Base-by-base conservation (phyloP, 1,284 basidiomycete species). In the Boletus sp. region DNA sequence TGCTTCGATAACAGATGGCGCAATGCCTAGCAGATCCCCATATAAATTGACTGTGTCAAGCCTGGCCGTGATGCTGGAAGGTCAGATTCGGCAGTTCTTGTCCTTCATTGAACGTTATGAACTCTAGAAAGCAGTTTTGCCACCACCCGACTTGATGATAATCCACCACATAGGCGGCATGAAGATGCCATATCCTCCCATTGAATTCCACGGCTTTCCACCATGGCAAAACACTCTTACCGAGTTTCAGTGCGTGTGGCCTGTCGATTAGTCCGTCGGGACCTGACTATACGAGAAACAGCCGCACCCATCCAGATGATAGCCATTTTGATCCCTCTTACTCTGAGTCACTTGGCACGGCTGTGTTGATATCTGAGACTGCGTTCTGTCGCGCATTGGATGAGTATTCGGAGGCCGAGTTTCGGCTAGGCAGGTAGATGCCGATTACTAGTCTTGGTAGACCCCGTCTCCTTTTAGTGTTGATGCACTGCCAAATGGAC, bases 161-260 rank as follows among this genome's bases (percentile, higher is more conserved):
- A 72, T 88, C 13, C 84, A 89, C 58, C 69, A 78, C 40, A 53
- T 83, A 29, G 67, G 68, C 33, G 69, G 70, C 9, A 60, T 67
- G 29, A 64, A 57, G 40, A 61, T 62, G 36, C 63, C 68, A 43
- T 65, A 61, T 40, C 59, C 69, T 23, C 77, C 82, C 1, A 63
- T 82, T 42, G 84, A 88, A 60, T 68, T 88, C 10, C 69, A 84
- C 54, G 83, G 82, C 2, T 88, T 84, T 54, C 87, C 88, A 20
- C 87, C 88, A 20, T 90, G 87, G 87, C 85, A 88, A 53, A 76
- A 82, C 9, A 72, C 81, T 48, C 68, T 90, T 41, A 85, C 84
- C 35, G 87, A 90, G 65, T 80, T 90, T 52, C 75, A 81, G 87
- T 89, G 59, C 69, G 84, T 65, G 13, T 41, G 23, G 12, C 13